These are phyloP conservation scores for Candida nemodendra DNA, from an alignment of 805 yeast genomes.

Conservation along the genomic window DNA sequence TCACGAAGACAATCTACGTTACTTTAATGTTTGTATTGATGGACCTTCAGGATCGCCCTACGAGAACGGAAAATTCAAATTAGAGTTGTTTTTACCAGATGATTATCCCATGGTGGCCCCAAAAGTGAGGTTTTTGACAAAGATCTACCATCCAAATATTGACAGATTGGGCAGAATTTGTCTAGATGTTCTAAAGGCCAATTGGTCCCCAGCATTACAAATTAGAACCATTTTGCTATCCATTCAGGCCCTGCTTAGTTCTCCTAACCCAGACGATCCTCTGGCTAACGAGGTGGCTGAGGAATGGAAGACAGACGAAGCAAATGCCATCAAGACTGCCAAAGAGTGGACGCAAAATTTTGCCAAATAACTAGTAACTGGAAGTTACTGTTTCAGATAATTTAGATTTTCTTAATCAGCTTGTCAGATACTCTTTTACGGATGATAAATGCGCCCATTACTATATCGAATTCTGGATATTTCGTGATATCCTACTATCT, in stretches of 20 bases:
- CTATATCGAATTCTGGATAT: too few species aligned
- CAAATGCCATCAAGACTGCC: constrained; percentile 78
- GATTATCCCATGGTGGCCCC: constrained; percentile 99
- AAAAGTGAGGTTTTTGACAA: constrained; percentile 88
- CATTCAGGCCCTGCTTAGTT: constrained; percentile 89
- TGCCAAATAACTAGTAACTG: constrained; percentile 43
- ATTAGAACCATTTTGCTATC: constrained; percentile 89
- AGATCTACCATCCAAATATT: constrained; percentile 94
- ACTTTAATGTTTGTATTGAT: constrained; percentile 86
- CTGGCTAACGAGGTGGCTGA: constrained; percentile 97
- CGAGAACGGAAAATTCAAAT: constrained; percentile 72
- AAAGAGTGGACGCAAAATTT: constrained; percentile 66
- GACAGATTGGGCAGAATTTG: constrained; percentile 95
- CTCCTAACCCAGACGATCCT: constrained; percentile 98
- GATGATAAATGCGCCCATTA: too few species aligned
- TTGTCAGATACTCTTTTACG: too few species aligned
- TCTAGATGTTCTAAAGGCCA: constrained; percentile 87
- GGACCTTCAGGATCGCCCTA: constrained; percentile 94
- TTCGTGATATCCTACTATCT: too few species aligned
- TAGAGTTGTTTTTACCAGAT: constrained; percentile 89
- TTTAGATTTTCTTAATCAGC: too few species aligned
- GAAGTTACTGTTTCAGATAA: too few species aligned
- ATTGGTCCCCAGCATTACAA: constrained; percentile 98
- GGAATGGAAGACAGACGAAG: constrained; percentile 88
- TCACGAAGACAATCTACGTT: constrained; percentile 89